Conservation (phyloP, 2,329 filamentous ascomycete species). For the Samsoniella hepiali region DNA sequence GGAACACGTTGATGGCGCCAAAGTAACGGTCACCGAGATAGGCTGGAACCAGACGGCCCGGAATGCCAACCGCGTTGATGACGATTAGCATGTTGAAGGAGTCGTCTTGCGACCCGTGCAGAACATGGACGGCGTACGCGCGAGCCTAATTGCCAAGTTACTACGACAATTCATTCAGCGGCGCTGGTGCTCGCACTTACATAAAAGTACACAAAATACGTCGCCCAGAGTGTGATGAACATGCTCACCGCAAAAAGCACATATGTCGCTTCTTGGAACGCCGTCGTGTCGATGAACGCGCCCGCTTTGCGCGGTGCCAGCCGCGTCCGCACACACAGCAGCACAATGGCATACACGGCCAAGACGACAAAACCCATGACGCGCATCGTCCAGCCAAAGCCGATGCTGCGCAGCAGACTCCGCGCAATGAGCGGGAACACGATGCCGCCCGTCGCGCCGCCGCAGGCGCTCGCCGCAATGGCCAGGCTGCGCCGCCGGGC, state of each 20-base stretch:
- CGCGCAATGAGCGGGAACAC: constrained; percentile 59
- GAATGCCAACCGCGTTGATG: constrained; percentile 55
- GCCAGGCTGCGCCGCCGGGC: constrained; percentile 56
- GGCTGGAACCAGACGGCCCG: constrained; percentile 52
- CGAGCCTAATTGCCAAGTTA: constrained; percentile 31
- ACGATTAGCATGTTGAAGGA: constrained; percentile 58
- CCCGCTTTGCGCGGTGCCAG: constrained; percentile 48
- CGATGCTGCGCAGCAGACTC: constrained; percentile 55
- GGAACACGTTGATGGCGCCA: constrained; percentile 55
- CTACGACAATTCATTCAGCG: no score
- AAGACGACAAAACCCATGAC: constrained; percentile 59
- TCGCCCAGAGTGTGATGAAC: constrained; percentile 44
- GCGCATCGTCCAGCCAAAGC: constrained; percentile 64
- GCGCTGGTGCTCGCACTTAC: constrained; percentile 25
- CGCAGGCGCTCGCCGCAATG: constrained; percentile 56
- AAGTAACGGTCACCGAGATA: constrained; percentile 52
- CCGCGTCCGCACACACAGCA: constrained; percentile 44
- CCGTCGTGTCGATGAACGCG: constrained; percentile 47
- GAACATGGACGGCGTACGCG: constrained; percentile 37
- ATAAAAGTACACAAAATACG: constrained; percentile 50
- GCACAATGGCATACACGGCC: constrained; percentile 37
- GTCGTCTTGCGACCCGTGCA: constrained; percentile 45
- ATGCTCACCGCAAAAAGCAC: constrained; percentile 32
- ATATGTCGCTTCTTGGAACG: constrained; percentile 50
- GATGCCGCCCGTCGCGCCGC: constrained; percentile 59